phyloP scores from a whole-genome alignment of 495 filamentous ascomycete genomes.

The Daldinia caldariorum region DNA sequence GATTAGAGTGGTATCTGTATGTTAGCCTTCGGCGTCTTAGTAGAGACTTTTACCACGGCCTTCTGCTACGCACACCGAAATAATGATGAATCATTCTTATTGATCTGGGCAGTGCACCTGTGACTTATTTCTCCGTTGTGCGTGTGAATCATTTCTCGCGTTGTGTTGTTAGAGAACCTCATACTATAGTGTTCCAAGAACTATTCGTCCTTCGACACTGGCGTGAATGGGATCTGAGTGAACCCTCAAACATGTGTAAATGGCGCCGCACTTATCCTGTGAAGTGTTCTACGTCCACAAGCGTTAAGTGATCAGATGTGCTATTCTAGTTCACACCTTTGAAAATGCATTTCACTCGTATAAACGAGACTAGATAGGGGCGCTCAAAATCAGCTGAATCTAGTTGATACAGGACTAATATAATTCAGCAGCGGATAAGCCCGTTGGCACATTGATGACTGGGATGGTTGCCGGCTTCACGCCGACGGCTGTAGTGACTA shows the following conservation, averaged over 20 bases:
- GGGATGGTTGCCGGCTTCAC: constrained; percentile 56
- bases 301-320: neutral
- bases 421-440: constrained; percentile 70
- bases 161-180: neutral
- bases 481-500: neutral
- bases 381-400: neutral
- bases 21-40: neutral
- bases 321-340: neutral
- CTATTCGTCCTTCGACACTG: neutral
- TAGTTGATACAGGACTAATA: neutral
- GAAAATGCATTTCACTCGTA: neutral
- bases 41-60: neutral
- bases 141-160: neutral
- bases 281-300: neutral
- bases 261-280: neutral
- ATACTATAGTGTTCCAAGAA: neutral
- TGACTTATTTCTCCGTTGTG: neutral
- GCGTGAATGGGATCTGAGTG: neutral
- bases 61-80: constrained; percentile 1
- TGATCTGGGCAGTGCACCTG: neutral
- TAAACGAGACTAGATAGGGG: neutral
- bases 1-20: constrained; percentile 6
- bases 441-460: constrained; percentile 69
- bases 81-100: constrained; percentile 7
- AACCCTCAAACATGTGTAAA: neutral